Evolutionary conservation across 768 basidiomycete genomes (phyloP), one percentile per base, ranked within the genome.

Genomic region (Podaxis mareebaensis): DNA sequence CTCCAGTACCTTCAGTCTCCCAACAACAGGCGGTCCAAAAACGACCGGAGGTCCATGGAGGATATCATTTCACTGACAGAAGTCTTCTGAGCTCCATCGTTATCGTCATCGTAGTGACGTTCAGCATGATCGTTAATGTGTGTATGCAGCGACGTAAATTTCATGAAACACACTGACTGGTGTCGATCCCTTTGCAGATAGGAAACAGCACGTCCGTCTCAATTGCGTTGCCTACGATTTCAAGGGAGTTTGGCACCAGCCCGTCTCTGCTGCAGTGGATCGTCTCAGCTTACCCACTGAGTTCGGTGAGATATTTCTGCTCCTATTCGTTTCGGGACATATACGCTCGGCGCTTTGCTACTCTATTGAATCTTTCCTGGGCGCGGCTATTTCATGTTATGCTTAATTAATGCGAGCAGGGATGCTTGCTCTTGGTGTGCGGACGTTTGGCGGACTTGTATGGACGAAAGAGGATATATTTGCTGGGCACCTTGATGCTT

Each of bases 381-480:
- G 49, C 51, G n/a, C 44, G 24, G 20, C 22, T 39, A 36, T 22
- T 6, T 22, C 38, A 53, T 13, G 0, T 11, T 33, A 40, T 54
- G 28, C 40, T 44, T 22, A 13, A 44, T 6, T 61, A 24, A 1
- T 49, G 91, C 90, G 90, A 88, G 4, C 93, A 92, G 91, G 91
- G 89, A 5, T 95, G 93, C 67, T 77, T 93, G 12, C 82, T 94
- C 3, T 78, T 95, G 11, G 81, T 92, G 17, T 87, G 85, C 22
- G 93, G 93, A 0, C 80, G 92, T 17, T 72, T 95, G 1, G 91
- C 92, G 1, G 93, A 95, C 72, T 74, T 92, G 2, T 87, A 89
- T 65, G 93, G 94, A 2, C 82, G 92, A 36, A 92, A 90, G 68
- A 80, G 77, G 40, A 78, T 78, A 0, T 96, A 93, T 72, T 59